Evolutionary conservation across 2,329 filamentous ascomycete genomes (phyloP), one percentile per base, ranked within the genome.

Genomic region (Aspergillus proliferans): DNA sequence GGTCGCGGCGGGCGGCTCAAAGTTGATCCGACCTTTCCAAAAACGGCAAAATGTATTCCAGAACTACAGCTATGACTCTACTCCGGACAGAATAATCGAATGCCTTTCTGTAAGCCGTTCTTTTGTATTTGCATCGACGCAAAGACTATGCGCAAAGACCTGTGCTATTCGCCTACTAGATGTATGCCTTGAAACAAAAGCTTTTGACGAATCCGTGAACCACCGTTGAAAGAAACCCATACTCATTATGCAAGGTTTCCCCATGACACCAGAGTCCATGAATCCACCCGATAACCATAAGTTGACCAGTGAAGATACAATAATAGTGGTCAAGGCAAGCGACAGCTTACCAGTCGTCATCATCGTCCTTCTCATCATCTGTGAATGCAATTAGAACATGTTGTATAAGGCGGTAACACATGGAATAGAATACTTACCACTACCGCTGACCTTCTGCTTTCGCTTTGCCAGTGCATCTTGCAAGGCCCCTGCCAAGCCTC

Each of bases 391-490:
- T 65, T 65, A 68, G 60, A 49, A 53, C 30, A 28, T 46, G 21
- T 46, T 4, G 10, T 12, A 30, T 30, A 30, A 30, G 26, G 26
- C 21, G 26, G 26, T 18, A 10, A 5, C 8, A 41, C 26, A 21
- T 26, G 18, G 15, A 21, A 47, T 45, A 8, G 46, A 46, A 41
- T 12, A 85, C 88, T 83, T 82, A 96, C 92, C 92, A 77, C 88
- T 95, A 68, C 88, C 86, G 72, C 88, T 88, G 67, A 96, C 92
- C 77, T 95, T 95, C 70, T 89, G 83, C 76, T 96, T 96, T 69
- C 92, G 80, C 73, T 88, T 87, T 64, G 85, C 82, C 60, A 91
- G 71, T 49, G 86, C 87, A 52, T 83, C 85, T 51, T 88, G 88
- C 59, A 95, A 73, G 43, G 89, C 91, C 72, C 86, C 88, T 19